These are phyloP conservation scores for Didymella segeticola DNA, from an alignment of 2,329 filamentous ascomycete genomes.

Conservation along the genomic window DNA sequence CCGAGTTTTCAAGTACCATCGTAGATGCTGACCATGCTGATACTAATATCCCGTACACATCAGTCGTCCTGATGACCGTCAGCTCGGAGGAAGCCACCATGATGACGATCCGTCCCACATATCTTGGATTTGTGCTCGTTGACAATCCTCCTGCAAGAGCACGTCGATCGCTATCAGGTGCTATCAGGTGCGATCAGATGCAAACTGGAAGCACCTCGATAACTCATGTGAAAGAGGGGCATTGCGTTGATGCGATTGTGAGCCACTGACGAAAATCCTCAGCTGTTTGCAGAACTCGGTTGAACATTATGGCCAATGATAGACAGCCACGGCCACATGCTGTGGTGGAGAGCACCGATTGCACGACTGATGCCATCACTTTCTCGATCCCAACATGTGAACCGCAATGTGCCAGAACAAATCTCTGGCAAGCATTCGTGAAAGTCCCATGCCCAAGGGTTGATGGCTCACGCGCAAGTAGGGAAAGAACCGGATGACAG, in stretches of 20 bases:
- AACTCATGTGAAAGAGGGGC: slow-evolving; percentile 17
- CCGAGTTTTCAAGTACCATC: slow-evolving; percentile 2
- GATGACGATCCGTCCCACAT: background rate
- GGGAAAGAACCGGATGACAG: background rate
- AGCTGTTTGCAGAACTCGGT: slow-evolving; percentile 5
- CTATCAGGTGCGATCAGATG: slow-evolving; percentile 3
- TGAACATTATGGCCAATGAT: slow-evolving; percentile 2
- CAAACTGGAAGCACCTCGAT: background rate
- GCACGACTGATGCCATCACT: background rate
- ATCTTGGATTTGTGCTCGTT: background rate
- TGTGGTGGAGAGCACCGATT: background rate
- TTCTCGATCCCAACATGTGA: background rate
- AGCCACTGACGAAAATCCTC: slow-evolving; percentile 4
- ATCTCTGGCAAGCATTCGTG: background rate
- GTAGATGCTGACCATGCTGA: slow-evolving; percentile 1
- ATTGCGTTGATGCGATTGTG: background rate
- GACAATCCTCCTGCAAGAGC: background rate
- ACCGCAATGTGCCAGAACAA: background rate
- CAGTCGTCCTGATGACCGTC: background rate
- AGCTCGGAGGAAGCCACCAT: background rate
- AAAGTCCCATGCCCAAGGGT: background rate
- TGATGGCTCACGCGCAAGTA: background rate
- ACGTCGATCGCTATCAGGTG: background rate
- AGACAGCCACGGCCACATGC: background rate
- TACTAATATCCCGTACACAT: background rate